Evolutionary conservation across 2,329 filamentous ascomycete species (phyloP).

Genomic region (Penicillium sp.): DNA sequence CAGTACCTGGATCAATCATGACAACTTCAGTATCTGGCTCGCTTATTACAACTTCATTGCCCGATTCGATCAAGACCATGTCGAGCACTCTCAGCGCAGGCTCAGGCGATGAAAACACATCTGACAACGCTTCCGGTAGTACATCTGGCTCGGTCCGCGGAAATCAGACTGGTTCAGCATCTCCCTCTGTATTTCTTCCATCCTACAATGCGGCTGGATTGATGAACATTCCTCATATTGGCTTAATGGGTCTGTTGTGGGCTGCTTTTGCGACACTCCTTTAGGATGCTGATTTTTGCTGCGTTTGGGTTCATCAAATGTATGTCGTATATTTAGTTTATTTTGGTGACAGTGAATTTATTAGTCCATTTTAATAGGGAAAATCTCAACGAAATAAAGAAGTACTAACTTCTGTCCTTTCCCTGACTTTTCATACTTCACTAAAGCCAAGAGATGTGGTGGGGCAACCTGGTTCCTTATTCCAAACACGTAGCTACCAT

Average conservation of each 20-base stretch:
- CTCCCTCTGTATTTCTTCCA: not conserved
- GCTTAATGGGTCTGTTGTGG: conserved; percentile 5
- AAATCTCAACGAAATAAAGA: too few species aligned
- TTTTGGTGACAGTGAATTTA: not conserved
- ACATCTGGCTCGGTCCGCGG: not conserved
- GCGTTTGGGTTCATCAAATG: not conserved
- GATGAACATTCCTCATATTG: not conserved
- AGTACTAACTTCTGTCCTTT: not conserved
- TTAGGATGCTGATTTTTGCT: not conserved
- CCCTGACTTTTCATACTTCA: not conserved
- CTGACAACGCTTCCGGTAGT: not conserved
- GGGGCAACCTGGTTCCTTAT: too few species aligned
- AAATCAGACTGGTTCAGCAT: not conserved
- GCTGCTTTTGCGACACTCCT: conserved; percentile 1
- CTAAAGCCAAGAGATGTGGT: not conserved
- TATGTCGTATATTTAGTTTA: not conserved
- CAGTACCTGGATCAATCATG: not conserved
- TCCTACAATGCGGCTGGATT: not conserved
- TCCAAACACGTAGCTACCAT: too few species aligned
- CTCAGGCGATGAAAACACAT: not conserved
- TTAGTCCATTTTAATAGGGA: not conserved
- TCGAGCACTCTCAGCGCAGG: not conserved
- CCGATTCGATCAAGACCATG: not conserved
- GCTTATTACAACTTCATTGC: not conserved
- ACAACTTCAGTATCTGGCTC: conserved; percentile 1